Evolutionary conservation across 73 alveolate genomes (phyloP).

Genomic region (Paramecium tetraurelia): DNA sequence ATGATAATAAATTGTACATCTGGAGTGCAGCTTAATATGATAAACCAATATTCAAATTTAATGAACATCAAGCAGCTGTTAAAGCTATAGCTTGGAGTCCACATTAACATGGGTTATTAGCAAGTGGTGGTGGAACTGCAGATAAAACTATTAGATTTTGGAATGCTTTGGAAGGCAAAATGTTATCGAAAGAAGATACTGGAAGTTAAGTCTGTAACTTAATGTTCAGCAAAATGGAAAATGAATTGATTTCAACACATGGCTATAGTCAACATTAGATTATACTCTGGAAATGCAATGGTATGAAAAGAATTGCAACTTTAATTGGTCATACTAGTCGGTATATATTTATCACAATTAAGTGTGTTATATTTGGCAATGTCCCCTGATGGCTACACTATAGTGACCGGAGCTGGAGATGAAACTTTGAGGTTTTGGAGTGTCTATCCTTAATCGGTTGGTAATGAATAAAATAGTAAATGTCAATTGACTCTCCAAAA

Average conservation of each 20-base stretch:
- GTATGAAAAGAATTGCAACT: conserved; percentile 91
- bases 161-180: conserved; percentile 89
- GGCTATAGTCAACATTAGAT: conserved; percentile 98
- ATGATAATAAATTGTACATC: conserved; percentile 95
- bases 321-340: conserved; percentile 77
- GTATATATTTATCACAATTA: not conserved
- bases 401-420: conserved; percentile 98
- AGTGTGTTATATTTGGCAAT: conserved; percentile 92
- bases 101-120: conserved; percentile 97
- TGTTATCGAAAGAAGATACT: conserved; percentile 85
- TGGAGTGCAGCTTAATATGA: conserved; percentile 82
- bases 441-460: conserved; percentile 72
- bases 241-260: conserved; percentile 97
- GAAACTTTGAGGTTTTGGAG: conserved; percentile 99
- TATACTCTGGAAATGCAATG: conserved; percentile 92
- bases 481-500: not conserved
- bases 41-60: conserved; percentile 82
- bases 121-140: conserved; percentile 99
- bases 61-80: conserved; percentile 98
- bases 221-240: conserved; percentile 92
- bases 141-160: conserved; percentile 98
- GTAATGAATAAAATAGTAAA: not conserved
- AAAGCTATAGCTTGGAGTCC: conserved; percentile 99
- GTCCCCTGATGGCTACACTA: conserved; percentile 96
- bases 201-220: conserved; percentile 98